Conservation (phyloP, 176 grass and related monocot genomes). For the Triticum turgidum region DNA sequence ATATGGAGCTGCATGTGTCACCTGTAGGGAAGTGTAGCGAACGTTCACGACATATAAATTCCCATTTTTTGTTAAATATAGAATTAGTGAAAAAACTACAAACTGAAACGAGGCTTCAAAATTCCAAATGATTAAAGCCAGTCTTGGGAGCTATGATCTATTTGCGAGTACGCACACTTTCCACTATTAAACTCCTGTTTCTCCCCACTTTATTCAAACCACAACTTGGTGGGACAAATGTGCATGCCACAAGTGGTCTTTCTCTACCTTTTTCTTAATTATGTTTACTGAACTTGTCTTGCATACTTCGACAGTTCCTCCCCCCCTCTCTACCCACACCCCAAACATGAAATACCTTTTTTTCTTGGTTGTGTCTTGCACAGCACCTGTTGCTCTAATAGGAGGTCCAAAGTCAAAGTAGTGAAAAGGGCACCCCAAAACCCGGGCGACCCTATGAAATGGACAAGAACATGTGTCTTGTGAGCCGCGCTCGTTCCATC, state of each 20-base stretch:
- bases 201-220: conserved; percentile 38
- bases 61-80: neutral
- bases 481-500: conserved; percentile 50
- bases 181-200: conserved; percentile 3
- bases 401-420: conserved; percentile 70
- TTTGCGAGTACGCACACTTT: conserved; percentile 26
- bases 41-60: neutral
- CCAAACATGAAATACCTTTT: neutral
- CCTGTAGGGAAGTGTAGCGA: neutral
- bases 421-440: conserved; percentile 69
- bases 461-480: conserved; percentile 79
- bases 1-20: neutral
- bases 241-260: conserved; percentile 54
- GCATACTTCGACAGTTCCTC: neutral
- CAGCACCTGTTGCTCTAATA: conserved; percentile 36
- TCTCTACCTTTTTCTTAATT: conserved; percentile 48
- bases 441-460: conserved; percentile 64
- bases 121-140: conserved; percentile 44
- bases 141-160: neutral
- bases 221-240: conserved; percentile 41
- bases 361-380: conserved; percentile 5
- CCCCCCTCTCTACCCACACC: neutral
- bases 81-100: neutral
- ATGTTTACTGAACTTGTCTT: conserved; percentile 31
- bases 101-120: conserved; percentile 15